Evolutionary conservation across 371 early-diverging fungal genomes (phyloP).

Genomic region (Syncephalastrum monosporum): DNA sequence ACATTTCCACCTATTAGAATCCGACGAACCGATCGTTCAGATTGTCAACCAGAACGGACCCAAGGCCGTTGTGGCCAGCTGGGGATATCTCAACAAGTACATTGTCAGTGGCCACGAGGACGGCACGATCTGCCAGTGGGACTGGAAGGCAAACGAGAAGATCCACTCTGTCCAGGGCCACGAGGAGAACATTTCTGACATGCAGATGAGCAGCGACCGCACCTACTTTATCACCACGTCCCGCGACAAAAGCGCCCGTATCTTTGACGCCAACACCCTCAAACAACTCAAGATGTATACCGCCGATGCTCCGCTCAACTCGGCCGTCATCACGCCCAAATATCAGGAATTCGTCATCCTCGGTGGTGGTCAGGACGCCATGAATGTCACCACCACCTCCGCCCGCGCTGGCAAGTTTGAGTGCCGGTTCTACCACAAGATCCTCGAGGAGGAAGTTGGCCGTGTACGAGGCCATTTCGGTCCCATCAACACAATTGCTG

Average conservation of each 20-base stretch:
- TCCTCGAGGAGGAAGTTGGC: slow-evolving; percentile 96
- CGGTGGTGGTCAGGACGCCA: slow-evolving; percentile 84
- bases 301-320: slow-evolving; percentile 96
- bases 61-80: slow-evolving; percentile 92
- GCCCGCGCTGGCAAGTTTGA: slow-evolving; percentile 98
- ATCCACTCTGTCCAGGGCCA: slow-evolving; percentile 72
- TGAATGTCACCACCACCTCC: slow-evolving; percentile 95
- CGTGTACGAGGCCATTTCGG: slow-evolving; percentile 99
- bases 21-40: slow-evolving; percentile 69
- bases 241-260: slow-evolving; percentile 93
- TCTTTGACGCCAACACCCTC: slow-evolving; percentile 87
- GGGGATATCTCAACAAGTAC: slow-evolving; percentile 90
- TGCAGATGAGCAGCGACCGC: slow-evolving; percentile 92
- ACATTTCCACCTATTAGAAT: slow-evolving; percentile 29
- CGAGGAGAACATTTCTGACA: slow-evolving; percentile 80
- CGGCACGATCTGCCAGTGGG: slow-evolving; percentile 86
- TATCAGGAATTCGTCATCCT: slow-evolving; percentile 76
- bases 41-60: slow-evolving; percentile 66
- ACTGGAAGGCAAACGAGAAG: slow-evolving; percentile 74
- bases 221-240: slow-evolving; percentile 97
- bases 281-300: slow-evolving; percentile 82
- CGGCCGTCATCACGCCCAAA: slow-evolving; percentile 91
- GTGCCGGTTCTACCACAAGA: slow-evolving; percentile 97
- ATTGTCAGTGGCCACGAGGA: slow-evolving; percentile 93
- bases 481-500: slow-evolving; percentile 98